Base-by-base conservation (phyloP, 352 stramenopile species). In the Thalassiosira sp. region DNA sequence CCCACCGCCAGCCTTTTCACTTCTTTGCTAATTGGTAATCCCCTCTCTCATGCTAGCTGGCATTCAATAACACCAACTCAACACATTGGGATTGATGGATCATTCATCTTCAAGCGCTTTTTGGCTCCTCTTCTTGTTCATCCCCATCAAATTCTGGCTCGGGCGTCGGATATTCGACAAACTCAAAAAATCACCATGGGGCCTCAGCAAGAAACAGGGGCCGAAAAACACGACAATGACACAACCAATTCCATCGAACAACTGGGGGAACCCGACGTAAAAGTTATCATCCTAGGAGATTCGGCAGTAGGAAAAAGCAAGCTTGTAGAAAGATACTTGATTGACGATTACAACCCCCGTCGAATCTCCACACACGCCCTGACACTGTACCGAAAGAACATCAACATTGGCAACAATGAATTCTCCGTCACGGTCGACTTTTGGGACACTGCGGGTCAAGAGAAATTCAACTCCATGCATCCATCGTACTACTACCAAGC, bases 301-400 rank as follows among this genome's bases (percentile, higher is more conserved):
- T 97, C 94, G 64, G 95, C 95, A 5, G 95, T 97, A 25, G 95
- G 95, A 46, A 98, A 98, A 85, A 96, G 91, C 35, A 98, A 98
- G 82, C 87, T 98, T 24, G 93, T 98, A 35, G 95, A 98, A 75
- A 88, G 95, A 45, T 98, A 96, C 78, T 94, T 98, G 68, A 97
- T 97, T 89, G 95, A 98, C 85, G 94, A 98, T 68, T 98, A 97
- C 69, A 94, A 97, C 81, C 94, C 95, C 10, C 87, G 94, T 18
- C 82, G 97, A 89, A 76, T 97, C 5, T 98, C 95, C 11, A 98
- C 95, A n/a, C 97, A 97, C 82, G 95, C 95, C 10, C 72, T 98
- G 45, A 98, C 95, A 11, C 80, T 98, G 43, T 98, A 95, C 61
- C 90, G 95, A 27, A 97, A 98, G 85, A 93, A 97, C 31, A 87